A percentile compares a stretch with the other conserved stretches of the same genome.
Evolutionary conservation across 768 basidiomycete species (phyloP).

Genomic region (Termitomyces sp.): DNA sequence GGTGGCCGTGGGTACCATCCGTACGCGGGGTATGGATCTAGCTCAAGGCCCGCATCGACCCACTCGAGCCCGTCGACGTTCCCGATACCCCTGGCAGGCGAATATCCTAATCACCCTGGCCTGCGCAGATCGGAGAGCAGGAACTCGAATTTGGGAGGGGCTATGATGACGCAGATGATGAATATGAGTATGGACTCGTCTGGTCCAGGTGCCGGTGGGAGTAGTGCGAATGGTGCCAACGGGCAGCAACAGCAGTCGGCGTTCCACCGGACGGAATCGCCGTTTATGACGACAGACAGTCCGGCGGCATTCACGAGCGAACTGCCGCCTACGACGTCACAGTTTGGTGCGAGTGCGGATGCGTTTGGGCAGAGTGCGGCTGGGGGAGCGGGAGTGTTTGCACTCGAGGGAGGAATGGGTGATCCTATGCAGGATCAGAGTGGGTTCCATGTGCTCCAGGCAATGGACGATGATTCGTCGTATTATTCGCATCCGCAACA

Average conservation of each 20-base stretch:
- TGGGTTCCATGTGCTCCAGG: slow-evolving; percentile 15
- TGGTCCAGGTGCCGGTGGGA: neutral
- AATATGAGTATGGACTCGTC: slow-evolving; percentile 24
- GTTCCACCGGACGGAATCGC: slow-evolving; percentile 38
- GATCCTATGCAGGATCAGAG: slow-evolving; percentile 11
- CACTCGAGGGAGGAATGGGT: neutral
- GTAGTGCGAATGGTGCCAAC: neutral
- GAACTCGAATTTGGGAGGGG: slow-evolving; percentile 34
- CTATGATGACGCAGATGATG: slow-evolving; percentile 43
- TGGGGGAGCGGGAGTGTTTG: slow-evolving; percentile 9
- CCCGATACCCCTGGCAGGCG: slow-evolving; percentile 32
- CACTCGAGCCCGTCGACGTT: slow-evolving; percentile 45
- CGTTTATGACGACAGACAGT: slow-evolving; percentile 37
- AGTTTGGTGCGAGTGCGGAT: slow-evolving; percentile 9
- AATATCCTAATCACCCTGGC: slow-evolving; percentile 21
- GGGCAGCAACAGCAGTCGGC: slow-evolving; percentile 6
- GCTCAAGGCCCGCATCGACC: slow-evolving; percentile 36
- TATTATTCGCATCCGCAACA: slow-evolving; percentile 14
- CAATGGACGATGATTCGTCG: slow-evolving; percentile 12
- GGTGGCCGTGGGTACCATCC: slow-evolving; percentile 52
- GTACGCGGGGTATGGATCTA: slow-evolving; percentile 40
- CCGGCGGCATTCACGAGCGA: slow-evolving; percentile 35
- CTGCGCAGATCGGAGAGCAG: slow-evolving; percentile 35
- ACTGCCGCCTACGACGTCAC: slow-evolving; percentile 21
- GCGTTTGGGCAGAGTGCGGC: slow-evolving; percentile 14